Evolutionary conservation across 2,329 filamentous ascomycete genomes (phyloP).

Genomic region (Amauroascus niger): DNA sequence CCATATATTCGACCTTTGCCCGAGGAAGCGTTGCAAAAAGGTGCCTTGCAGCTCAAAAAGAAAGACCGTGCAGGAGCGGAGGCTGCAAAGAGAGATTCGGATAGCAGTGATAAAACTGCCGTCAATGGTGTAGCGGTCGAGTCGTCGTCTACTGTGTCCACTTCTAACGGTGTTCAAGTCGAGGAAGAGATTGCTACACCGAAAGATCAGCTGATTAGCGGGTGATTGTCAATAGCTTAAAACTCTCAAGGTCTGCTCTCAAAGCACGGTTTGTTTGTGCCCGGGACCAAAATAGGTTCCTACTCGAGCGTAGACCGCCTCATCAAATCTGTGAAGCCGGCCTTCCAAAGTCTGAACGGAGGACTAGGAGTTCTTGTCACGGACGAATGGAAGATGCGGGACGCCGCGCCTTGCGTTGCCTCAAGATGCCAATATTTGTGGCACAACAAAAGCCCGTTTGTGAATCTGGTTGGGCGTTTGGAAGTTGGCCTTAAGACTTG

Average conservation of each 20-base stretch:
- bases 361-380: not conserved
- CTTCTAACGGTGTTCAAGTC: not conserved
- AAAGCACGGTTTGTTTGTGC: too few species aligned
- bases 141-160: not conserved
- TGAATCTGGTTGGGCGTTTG: too few species aligned
- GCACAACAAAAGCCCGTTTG: too few species aligned
- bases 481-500: too few species aligned
- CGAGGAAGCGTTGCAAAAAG: conserved; percentile 74
- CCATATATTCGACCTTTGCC: conserved; percentile 78
- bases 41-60: conserved; percentile 64
- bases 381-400: not conserved
- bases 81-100: not conserved
- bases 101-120: not conserved
- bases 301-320: too few species aligned
- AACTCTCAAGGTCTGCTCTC: too few species aligned
- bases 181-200: conserved; percentile 3
- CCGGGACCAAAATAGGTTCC: too few species aligned
- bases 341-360: too few species aligned
- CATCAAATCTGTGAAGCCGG: too few species aligned
- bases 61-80: conserved; percentile 38
- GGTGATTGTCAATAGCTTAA: not conserved
- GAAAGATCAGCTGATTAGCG: conserved; percentile 8
- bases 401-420: too few species aligned
- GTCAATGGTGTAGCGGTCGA: not conserved
- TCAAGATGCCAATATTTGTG: too few species aligned